Evolutionary conservation across 2,329 filamentous ascomycete species (phyloP), one percentile per base, ranked within the genome.

Genomic region (Aspergillus phoenicis): DNA sequence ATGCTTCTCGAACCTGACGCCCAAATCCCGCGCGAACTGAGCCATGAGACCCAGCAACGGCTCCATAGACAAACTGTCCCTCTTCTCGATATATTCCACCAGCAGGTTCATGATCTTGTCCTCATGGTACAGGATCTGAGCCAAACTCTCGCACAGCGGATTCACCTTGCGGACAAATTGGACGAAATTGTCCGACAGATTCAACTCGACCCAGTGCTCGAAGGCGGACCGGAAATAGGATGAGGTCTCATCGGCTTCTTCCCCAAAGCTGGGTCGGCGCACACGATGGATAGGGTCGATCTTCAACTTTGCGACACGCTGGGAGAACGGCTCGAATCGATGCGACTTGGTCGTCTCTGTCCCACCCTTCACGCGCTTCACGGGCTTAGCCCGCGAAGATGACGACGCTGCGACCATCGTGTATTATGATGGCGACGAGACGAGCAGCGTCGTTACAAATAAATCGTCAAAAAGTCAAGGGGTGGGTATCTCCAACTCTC

Each of bases 21-120:
- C 94, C 59, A 99, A 78, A 71, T 99, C 96, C 74, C 96, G 93
- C n/a, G 95, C 93, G 73, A 99, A 93, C 43, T 95, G 92, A 11
- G 93, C 91, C 61, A 97, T 78, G n/a, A 99, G 85, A 66, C 91
- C 91, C 61, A 99, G 80, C 43, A 99, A 80, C 8, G 95, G 91
- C 72, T 99, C 93, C 62, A 97, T 81, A 1, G 91, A 89, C 69
- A 94, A 85, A 64, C 87, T 86, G 69, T 97, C 92, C 62, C 89
- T 88, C 69, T 86, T 86, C 57, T 88, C 86, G 63, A 98, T 93
- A 70, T 92, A 90, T 70, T 87, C 83, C 62, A 88, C 85, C 63
- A 99, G 82, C 62, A 89, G 75, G 41, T 87, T 87, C 84, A 97
- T 90, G 67, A 99, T 95, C 74, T 87, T 87, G 67, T 91, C 86